Percentiles rank a stretch among this genome's conserved stretches.
These are phyloP conservation scores for Cladosporium phlei DNA, from an alignment of 2,329 filamentous ascomycete species.

Conservation along the genomic window DNA sequence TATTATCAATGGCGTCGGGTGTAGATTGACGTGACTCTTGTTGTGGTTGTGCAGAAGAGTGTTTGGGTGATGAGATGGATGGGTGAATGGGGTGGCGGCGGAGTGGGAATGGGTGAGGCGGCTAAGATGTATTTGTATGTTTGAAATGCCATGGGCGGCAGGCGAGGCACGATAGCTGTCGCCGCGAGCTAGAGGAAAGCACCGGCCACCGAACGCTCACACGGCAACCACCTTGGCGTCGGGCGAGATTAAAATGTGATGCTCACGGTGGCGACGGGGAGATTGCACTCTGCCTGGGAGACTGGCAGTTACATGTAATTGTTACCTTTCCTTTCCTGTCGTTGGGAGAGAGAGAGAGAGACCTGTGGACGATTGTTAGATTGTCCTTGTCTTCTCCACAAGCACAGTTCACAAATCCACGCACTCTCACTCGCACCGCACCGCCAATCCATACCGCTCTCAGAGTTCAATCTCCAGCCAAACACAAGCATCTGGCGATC, in stretches of 20 bases:
- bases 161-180: constrained; percentile 1
- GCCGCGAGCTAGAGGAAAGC: constrained; percentile 10
- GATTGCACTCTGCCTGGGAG: background rate
- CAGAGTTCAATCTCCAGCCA: background rate
- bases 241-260: background rate
- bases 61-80: background rate
- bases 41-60: background rate
- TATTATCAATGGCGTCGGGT: constrained; percentile 10
- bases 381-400: too few relatives aligned
- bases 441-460: background rate
- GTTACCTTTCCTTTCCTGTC: too few relatives aligned
- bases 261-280: constrained; percentile 4
- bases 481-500: too few relatives aligned
- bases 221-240: background rate
- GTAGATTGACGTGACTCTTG: background rate
- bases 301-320: too few relatives aligned
- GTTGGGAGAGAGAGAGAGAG: background rate
- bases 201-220: background rate
- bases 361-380: background rate
- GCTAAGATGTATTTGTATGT: background rate
- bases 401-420: constrained; percentile 10
- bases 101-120: constrained; percentile 1
- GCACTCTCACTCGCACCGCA: too few relatives aligned
- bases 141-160: background rate
- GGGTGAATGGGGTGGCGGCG: background rate